Base-by-base conservation (phyloP, 2,329 filamentous ascomycete species). In the Elsinoe fawcettii region DNA sequence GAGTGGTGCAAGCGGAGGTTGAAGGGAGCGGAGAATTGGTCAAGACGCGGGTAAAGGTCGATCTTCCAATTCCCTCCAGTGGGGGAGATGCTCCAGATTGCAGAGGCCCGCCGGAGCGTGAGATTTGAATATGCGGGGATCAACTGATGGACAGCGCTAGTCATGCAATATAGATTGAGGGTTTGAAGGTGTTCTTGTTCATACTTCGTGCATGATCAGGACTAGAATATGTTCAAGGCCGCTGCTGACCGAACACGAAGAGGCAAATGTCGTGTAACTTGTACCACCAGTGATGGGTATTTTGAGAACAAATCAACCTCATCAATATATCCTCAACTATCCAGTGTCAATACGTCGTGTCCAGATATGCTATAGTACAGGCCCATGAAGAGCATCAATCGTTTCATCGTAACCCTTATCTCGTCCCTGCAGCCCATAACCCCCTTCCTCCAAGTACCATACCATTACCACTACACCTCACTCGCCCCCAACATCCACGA, bases 401-500 rank as follows among this genome's bases (percentile, higher is more conserved):
- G 27, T 30, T 9, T 30, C 9, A 30, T 30, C 27, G 27, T 47
- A 3, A n/a, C 44, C 12, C 8, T 5, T 30, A 8, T 5, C 44
- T 27, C 25, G 44, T 4, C 3, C 23, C 44, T 25, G 9, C 27
- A 30, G 27, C 27, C 27, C 9, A 30, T 30, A 9, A 30, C 5
- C 5, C 27, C 27, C 5, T 9, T 9, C 27, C 27, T 9, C 27
- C 27, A 30, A 30, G 27, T 9, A 5, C 27, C 27, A 5, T 30
- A n/a, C n/a, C n/a, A n/a, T n/a, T n/a, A n/a, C n/a, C n/a, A n/a
- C 37, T 43, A 6, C 4, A 44, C 14, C 14, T 44, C 23, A 53
- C 49, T 53, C 18, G 7, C 30, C 49, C 9, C 49, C 49, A 25
- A 53, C 49, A 53, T 53, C 34, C 30, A 78, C 75, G 20, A 60